phyloP scores from a whole-genome alignment of 2,329 filamentous ascomycete species.

The Helicocarpus griseus region DNA sequence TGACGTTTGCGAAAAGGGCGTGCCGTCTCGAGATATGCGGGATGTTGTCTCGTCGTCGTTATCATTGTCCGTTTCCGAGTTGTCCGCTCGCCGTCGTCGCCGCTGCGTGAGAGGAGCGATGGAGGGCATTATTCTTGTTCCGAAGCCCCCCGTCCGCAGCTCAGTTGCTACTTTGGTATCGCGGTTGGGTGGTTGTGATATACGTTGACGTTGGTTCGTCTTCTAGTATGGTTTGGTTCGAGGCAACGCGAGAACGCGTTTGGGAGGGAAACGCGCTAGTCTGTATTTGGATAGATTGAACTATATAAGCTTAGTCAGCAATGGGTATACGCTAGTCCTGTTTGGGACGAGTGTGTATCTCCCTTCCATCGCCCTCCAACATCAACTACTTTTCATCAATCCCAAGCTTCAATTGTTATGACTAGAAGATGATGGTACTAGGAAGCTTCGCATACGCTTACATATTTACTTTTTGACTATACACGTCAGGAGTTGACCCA shows the following conservation, averaged over 20 bases:
- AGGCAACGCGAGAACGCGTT: neutral
- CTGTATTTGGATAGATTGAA: neutral
- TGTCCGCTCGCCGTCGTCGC: conserved; percentile 16
- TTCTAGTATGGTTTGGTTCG: neutral
- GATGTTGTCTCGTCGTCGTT: conserved; percentile 16
- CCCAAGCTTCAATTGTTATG: no score
- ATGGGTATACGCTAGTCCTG: neutral
- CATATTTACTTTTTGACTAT: no score
- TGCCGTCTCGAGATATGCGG: conserved; percentile 10
- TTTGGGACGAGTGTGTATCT: no score
- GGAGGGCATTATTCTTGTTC: conserved; percentile 19
- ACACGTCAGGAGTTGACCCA: no score
- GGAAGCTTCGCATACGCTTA: no score
- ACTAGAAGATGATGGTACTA: no score
- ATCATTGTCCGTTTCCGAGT: conserved; percentile 15
- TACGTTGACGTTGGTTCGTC: neutral
- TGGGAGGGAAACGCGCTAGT: neutral
- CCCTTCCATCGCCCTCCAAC: no score
- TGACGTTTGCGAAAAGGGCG: conserved; percentile 18
- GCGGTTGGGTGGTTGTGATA: neutral
- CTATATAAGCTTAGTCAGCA: neutral
- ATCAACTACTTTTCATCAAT: no score
- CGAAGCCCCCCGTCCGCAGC: neutral
- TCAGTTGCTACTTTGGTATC: neutral
- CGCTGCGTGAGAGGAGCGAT: conserved; percentile 19